Evolutionary conservation across 139 green algal genomes (phyloP).

Genomic region (Picocystis salinarum): DNA sequence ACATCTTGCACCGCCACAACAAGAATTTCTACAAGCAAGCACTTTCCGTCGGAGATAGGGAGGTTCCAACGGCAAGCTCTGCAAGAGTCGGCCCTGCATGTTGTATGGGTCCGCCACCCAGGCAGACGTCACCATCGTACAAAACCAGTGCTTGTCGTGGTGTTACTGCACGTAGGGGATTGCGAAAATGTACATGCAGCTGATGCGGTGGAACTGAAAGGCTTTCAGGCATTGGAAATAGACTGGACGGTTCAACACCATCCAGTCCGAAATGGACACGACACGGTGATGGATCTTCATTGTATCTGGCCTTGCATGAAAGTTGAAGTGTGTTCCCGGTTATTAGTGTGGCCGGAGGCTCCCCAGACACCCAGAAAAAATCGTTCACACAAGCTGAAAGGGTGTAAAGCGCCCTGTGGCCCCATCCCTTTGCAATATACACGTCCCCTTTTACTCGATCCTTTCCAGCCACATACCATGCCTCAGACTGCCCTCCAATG

Average conservation of each 20-base stretch:
- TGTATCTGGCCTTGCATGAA: constrained; percentile 34
- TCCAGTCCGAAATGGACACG: background rate
- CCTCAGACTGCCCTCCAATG: constrained; percentile 26
- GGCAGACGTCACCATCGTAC: constrained; percentile 44
- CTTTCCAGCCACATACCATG: constrained; percentile 52
- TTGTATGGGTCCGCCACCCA: constrained; percentile 31
- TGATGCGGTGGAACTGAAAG: too few relatives aligned
- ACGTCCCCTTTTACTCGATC: constrained; percentile 8
- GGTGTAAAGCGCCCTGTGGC: constrained; percentile 38
- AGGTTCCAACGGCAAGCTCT: constrained; percentile 12
- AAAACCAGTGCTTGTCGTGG: constrained; percentile 51
- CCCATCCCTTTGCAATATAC: constrained; percentile 27
- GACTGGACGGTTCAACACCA: background rate
- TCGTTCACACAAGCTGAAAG: constrained; percentile 16
- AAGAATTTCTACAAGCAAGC: too few relatives aligned
- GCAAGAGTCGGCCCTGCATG: constrained; percentile 16
- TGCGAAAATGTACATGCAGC: constrained; percentile 23
- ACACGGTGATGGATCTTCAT: constrained; percentile 17
- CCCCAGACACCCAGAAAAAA: constrained; percentile 32
- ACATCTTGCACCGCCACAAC: too few relatives aligned
- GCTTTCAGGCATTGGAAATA: too few relatives aligned
- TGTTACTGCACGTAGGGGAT: constrained; percentile 29
- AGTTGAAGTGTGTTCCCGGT: constrained; percentile 4
- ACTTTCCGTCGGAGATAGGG: too few relatives aligned
- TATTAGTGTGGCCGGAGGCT: constrained; percentile 1